phyloP scores from a whole-genome alignment of 192 early-diverging fungal genomes.

The Phycomyces nitens region DNA sequence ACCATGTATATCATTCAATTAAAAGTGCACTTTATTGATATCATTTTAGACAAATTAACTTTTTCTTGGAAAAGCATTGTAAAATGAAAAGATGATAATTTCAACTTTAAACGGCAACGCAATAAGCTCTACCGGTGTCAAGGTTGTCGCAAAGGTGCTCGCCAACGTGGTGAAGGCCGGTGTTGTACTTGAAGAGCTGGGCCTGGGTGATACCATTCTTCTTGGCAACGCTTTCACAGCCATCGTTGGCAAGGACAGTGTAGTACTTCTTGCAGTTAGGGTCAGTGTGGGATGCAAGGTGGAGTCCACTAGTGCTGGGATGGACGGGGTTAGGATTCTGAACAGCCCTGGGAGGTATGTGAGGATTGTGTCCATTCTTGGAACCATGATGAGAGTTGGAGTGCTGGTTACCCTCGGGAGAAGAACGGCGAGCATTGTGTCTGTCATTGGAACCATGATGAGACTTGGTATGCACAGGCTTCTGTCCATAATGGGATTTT shows the following conservation, averaged over 20 bases:
- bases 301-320: background rate
- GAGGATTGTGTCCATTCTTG: too few species aligned
- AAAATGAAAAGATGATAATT: too few species aligned
- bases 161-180: conserved; percentile 26
- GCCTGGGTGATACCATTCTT: conserved; percentile 14
- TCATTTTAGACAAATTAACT: too few species aligned
- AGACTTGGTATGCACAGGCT: too few species aligned
- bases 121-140: conserved; percentile 33
- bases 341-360: too few species aligned
- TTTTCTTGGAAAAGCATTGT: too few species aligned
- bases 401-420: background rate
- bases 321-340: conserved; percentile 12
- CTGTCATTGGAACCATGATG: too few species aligned
- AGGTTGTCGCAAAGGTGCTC: conserved; percentile 32
- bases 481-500: too few species aligned
- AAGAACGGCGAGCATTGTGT: too few species aligned
- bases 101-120: conserved; percentile 24
- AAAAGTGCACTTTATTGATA: too few species aligned
- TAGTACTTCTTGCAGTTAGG: conserved; percentile 1
- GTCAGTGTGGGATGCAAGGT: conserved; percentile 21
- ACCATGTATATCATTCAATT: too few species aligned
- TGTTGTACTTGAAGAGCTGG: conserved; percentile 33
- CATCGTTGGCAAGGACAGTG: conserved; percentile 13
- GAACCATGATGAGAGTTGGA: too few species aligned
- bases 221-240: conserved; percentile 15